Conservation (phyloP, 208 protist species). For the Crithidia bombi region DNA sequence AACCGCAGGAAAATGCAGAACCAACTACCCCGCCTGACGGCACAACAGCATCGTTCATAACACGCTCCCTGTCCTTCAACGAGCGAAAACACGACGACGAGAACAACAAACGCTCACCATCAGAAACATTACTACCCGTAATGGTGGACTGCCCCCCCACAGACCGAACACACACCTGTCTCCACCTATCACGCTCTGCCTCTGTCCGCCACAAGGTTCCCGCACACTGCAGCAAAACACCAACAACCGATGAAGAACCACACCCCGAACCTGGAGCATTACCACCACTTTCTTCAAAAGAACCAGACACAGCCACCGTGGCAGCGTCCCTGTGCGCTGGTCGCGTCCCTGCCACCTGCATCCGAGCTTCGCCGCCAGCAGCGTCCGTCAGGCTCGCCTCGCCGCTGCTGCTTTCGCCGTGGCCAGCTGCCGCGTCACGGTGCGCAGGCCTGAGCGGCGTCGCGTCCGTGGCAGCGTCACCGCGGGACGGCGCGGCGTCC, state of each 20-base stretch:
- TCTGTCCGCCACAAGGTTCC: neutral
- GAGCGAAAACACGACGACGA: neutral
- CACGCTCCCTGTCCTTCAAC: no score
- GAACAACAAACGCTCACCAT: neutral
- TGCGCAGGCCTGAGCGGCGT: neutral
- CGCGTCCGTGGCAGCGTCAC: neutral
- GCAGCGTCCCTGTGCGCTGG: neutral
- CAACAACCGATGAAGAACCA: no score
- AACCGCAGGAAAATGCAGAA: no score
- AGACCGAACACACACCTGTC: conserved; percentile 2
- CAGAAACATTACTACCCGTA: neutral
- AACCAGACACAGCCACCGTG: no score
- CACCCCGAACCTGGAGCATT: no score
- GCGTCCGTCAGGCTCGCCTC: no score
- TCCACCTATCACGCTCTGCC: neutral
- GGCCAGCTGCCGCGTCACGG: neutral
- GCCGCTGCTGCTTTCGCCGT: neutral
- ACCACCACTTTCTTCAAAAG: neutral
- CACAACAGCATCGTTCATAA: no score
- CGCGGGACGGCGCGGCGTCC: neutral
- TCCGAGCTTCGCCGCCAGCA: neutral
- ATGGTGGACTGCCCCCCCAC: neutral
- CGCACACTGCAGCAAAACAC: neutral
- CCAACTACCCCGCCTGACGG: no score
- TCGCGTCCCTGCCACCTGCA: no score